A percentile compares a stretch with the other conserved stretches of the same genome.
phyloP scores from a whole-genome alignment of 1,139 yeast genomes.

The Geotrichum reessii region DNA sequence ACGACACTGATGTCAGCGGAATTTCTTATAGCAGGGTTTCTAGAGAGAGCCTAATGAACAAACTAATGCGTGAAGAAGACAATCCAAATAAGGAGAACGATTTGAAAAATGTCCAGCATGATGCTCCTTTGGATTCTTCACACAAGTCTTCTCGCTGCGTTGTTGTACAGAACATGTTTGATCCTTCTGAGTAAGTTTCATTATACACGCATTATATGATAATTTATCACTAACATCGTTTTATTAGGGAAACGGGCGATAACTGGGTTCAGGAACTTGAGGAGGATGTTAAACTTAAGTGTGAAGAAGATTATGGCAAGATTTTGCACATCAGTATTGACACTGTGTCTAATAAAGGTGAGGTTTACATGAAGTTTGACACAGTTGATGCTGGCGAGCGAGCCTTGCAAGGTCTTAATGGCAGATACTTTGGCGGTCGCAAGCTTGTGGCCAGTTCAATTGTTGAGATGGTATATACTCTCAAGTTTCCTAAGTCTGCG shows the following conservation, averaged over 20 bases:
- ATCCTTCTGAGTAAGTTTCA: constrained; percentile 32
- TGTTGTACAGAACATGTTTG: constrained; percentile 36
- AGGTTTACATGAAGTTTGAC: constrained; percentile 35
- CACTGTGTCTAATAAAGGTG: constrained; percentile 31
- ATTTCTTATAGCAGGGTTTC: constrained; percentile 29
- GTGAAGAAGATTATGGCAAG: constrained; percentile 38
- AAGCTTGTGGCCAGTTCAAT: constrained; percentile 32
- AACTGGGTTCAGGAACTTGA: constrained; percentile 37
- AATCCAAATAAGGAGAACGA: neutral
- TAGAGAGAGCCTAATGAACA: constrained; percentile 33
- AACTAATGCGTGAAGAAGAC: constrained; percentile 36
- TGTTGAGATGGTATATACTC: constrained; percentile 34
- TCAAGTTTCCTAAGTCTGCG: constrained; percentile 21
- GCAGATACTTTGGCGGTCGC: constrained; percentile 38
- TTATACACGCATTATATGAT: neutral
- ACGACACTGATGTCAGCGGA: constrained; percentile 30
- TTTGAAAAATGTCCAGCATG: neutral
- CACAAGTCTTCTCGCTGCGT: constrained; percentile 32
- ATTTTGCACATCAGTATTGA: constrained; percentile 36
- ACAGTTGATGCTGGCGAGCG: constrained; percentile 29
- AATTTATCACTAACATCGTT: constrained; percentile 3
- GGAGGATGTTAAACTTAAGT: constrained; percentile 37
- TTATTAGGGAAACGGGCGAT: constrained; percentile 34
- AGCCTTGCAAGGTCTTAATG: constrained; percentile 36
- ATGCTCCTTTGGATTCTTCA: constrained; percentile 12